Evolutionary conservation across 2,329 filamentous ascomycete genomes (phyloP), one percentile per base, ranked within the genome.

Genomic region (Colletotrichum siamense): DNA sequence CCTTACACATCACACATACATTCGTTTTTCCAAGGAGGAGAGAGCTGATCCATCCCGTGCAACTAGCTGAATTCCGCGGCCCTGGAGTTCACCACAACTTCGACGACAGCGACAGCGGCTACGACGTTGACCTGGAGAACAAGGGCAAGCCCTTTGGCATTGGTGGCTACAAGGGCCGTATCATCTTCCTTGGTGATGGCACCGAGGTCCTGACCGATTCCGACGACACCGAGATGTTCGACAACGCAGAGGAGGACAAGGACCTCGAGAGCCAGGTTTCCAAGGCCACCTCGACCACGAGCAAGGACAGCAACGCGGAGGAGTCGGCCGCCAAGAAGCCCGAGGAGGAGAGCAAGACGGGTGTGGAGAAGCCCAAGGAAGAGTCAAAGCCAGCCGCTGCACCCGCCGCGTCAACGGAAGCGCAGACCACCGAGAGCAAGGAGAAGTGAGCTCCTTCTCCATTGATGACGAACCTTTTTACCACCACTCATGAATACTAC

Each of bases 141-240:
- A 90, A 90, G 84, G 86, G 87, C 81, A 91, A 90, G 84, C 87
- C 89, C 80, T 94, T 94, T 82, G 91, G 92, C 79, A 87, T 91
- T 81, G 88, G 93, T 85, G 94, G 93, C 84, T 94, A 94, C 84
- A 92, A 92, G 85, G 95, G 96, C 80, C 93, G 96, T 81, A 96
- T 98, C 85, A 99, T 99, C 85, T 93, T 98, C 84, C 92, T 99
- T 80, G 96, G 96, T 80, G 96, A 99, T 88, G 97, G 96, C 82
- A 98, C 95, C 82, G 96, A 98, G 89, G 92, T 98, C 84, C 89
- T 96, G 82, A 95, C 95, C 80, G 95, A 97, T 86, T 94, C 94
- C 84, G 93, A 96, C 85, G 96, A 98, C 83, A 93, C 94, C 79
- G 96, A 98, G 82, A 96, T 98, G 93, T 98, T 98, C 86, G 95